Evolutionary conservation across 2,329 filamentous ascomycete species (phyloP).

Genomic region (Aspergillus caelatus): DNA sequence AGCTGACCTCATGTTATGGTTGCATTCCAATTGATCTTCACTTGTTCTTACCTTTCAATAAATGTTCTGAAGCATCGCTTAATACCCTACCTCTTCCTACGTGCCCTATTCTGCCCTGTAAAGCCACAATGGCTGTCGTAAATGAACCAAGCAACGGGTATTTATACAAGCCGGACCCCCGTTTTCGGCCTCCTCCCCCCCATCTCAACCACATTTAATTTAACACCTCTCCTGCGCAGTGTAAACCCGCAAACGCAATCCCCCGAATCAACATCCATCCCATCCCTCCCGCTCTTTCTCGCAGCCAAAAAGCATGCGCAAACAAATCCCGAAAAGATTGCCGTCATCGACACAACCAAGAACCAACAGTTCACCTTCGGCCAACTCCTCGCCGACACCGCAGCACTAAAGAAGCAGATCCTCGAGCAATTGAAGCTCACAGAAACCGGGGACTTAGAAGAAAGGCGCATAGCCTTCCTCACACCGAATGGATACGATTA

Average conservation of each 20-base stretch:
- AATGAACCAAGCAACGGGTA: background rate
- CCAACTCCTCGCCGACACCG: conserved; percentile 44
- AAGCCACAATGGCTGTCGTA: background rate
- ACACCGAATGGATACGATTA: conserved; percentile 47
- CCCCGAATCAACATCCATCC: conserved; percentile 31
- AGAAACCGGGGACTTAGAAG: conserved; percentile 34
- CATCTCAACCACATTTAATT: background rate
- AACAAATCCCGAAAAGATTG: conserved; percentile 37
- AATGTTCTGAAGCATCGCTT: background rate
- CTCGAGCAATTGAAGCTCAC: conserved; percentile 33
- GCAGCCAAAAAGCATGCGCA: conserved; percentile 40
- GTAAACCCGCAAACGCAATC: background rate
- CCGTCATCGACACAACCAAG: conserved; percentile 44
- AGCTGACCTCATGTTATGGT: background rate
- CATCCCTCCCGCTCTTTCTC: conserved; percentile 44
- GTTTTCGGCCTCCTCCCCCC: background rate
- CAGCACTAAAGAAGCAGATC: conserved; percentile 39
- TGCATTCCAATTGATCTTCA: background rate
- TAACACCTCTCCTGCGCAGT: background rate
- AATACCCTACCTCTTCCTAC: background rate
- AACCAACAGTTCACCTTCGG: conserved; percentile 43
- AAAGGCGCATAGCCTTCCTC: conserved; percentile 44
- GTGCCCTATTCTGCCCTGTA: background rate
- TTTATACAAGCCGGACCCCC: background rate
- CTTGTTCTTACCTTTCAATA: background rate